phyloP scores from a whole-genome alignment of 2,329 filamentous ascomycete species.

The Pyrenochaeta sp. region DNA sequence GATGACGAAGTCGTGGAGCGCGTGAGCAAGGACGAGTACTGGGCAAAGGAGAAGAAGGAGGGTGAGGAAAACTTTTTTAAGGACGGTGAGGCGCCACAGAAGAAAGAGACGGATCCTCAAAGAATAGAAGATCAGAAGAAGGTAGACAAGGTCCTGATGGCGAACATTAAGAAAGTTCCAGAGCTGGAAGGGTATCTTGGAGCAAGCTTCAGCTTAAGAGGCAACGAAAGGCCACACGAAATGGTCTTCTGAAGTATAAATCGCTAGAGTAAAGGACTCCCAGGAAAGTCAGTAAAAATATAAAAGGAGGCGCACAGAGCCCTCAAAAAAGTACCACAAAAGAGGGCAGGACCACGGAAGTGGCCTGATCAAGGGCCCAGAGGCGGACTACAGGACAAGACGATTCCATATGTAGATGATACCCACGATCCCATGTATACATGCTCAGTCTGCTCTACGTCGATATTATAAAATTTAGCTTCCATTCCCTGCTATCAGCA shows the following conservation, averaged over 20 bases:
- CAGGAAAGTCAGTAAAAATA: neutral
- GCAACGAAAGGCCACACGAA: constrained; percentile 98
- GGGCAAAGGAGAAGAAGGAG: constrained; percentile 90
- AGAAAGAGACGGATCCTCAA: constrained; percentile 92
- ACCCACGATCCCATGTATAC: constrained; percentile 12
- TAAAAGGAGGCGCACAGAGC: neutral
- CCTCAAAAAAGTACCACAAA: neutral
- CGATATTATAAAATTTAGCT: neutral
- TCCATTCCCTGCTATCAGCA: neutral
- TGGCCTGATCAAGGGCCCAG: too few relatives aligned
- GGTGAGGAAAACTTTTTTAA: constrained; percentile 98
- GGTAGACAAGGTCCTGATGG: constrained; percentile 92
- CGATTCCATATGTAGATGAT: constrained; percentile 23
- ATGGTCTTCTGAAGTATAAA: constrained; percentile 80
- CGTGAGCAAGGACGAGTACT: constrained; percentile 85
- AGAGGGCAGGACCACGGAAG: too few relatives aligned
- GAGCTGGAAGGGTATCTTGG: constrained; percentile 90
- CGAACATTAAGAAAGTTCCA: constrained; percentile 96
- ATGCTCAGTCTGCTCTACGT: neutral
- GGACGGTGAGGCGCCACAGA: constrained; percentile 87
- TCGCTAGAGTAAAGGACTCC: too few relatives aligned
- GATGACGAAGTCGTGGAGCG: constrained; percentile 77
- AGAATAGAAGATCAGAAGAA: constrained; percentile 98
- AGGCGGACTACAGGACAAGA: constrained; percentile 4
- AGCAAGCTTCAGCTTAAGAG: constrained; percentile 95